These are phyloP conservation scores for Margaritispora aquatica DNA, from an alignment of 495 filamentous ascomycete species.

Conservation along the genomic window DNA sequence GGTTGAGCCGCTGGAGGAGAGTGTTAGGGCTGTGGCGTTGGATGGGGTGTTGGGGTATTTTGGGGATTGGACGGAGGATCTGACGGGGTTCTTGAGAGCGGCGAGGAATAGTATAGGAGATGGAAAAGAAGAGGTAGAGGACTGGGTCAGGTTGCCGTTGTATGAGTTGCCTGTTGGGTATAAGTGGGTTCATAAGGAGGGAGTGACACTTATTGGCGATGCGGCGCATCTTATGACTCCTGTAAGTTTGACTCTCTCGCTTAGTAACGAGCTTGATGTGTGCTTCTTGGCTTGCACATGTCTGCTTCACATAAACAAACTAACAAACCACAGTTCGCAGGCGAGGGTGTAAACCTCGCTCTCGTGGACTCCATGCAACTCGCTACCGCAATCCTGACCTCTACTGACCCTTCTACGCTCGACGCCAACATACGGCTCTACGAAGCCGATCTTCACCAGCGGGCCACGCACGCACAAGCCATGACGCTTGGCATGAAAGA, in stretches of 20 bases:
- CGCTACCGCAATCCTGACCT: slow-evolving; percentile 22
- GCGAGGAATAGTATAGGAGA: too few species aligned
- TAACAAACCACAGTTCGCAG: too few species aligned
- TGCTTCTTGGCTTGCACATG: too few species aligned
- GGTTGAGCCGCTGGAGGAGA: neutral
- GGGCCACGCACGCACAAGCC: slow-evolving; percentile 13
- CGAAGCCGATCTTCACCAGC: slow-evolving; percentile 24
- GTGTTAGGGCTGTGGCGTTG: slow-evolving; percentile 3
- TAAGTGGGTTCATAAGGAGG: slow-evolving; percentile 40
- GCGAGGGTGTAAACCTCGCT: slow-evolving; percentile 53
- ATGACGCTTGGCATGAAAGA: slow-evolving; percentile 22
- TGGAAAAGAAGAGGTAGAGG: too few species aligned
- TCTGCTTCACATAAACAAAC: too few species aligned
- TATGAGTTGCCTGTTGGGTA: slow-evolving; percentile 48
- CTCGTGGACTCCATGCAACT: slow-evolving; percentile 52
- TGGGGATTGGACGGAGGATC: neutral
- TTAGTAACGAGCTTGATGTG: too few species aligned
- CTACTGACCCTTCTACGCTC: slow-evolving; percentile 1
- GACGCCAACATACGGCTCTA: neutral
- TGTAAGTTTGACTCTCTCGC: too few species aligned
- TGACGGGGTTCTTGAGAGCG: slow-evolving; percentile 1
- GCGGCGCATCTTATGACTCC: slow-evolving; percentile 58
- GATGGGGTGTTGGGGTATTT: neutral
- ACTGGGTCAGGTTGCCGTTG: slow-evolving; percentile 27
- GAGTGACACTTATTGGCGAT: slow-evolving; percentile 54